A percentile compares a stretch with the other conserved stretches of the same genome.
phyloP scores from a whole-genome alignment of 2,329 filamentous ascomycete species.

The Falciphora oryzae region DNA sequence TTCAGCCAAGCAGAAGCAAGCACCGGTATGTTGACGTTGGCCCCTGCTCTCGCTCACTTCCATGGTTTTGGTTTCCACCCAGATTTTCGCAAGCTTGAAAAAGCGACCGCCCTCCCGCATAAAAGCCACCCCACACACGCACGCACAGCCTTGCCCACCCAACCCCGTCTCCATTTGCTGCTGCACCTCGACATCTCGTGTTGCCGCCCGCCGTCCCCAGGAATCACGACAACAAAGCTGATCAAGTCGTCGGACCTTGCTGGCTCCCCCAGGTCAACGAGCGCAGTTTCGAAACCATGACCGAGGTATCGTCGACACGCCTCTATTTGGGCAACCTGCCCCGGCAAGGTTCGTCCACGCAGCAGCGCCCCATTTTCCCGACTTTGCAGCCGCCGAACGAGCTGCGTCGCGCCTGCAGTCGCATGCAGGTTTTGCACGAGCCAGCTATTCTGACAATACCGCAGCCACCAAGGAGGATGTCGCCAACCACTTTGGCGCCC shows the following conservation, averaged over 20 bases:
- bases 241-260: background rate
- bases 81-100: background rate
- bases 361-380: constrained; percentile 7
- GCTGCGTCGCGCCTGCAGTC: constrained; percentile 6
- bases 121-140: background rate
- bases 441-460: background rate
- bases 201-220: constrained; percentile 11
- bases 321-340: constrained; percentile 98
- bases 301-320: constrained; percentile 88
- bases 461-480: constrained; percentile 89
- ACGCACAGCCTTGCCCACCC: background rate
- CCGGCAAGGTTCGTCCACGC: constrained; percentile 69
- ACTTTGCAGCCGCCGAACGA: too few relatives aligned
- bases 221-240: background rate
- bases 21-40: background rate
- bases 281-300: constrained; percentile 45
- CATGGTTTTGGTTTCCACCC: too few relatives aligned
- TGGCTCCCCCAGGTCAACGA: background rate
- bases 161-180: background rate
- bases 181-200: constrained; percentile 9
- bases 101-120: background rate
- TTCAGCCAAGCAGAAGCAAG: background rate
- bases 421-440: constrained; percentile 1
- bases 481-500: constrained; percentile 88
- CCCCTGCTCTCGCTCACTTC: background rate